Base-by-base conservation (phyloP, 176 grass and related monocot genomes). In the Oryza officinalis region DNA sequence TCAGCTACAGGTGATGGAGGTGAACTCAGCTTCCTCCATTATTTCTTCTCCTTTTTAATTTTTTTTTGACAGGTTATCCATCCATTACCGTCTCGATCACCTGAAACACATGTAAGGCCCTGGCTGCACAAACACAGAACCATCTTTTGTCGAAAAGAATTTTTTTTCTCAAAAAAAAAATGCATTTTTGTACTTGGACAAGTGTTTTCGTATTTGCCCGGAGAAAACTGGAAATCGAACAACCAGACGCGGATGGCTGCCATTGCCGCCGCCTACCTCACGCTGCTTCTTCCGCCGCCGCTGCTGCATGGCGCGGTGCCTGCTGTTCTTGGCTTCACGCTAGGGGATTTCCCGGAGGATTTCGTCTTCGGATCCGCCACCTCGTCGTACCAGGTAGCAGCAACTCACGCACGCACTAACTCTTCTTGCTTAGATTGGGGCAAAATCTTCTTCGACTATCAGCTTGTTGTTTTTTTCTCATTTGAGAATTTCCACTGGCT, bases 331-430 rank as follows among this genome's bases (percentile, higher is more conserved):
- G 63, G 77, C 77, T 79, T 76, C 50, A 70, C 49, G 28, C 37
- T 72, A 32, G 5, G 49, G 0, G 79, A 87, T 22, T 87, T 87
- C 12, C 84, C 72, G 3, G 25, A n/a, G 5, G 85, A 67, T 3
- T 87, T 87, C 72, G 72, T 87, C 65, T 87, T 82, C 72, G 79
- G 85, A 30, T 72, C 85, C 65, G 71, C 71, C 5, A 47, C 85
- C 10, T 87, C 85, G 27, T 64, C 85, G 10, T 87, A 70, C 41
- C 72, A 87, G 65, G 85, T 76, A 65, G 43, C 4, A 33, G 32
- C 14, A 69, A 13, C 0, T 13, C 11, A 20, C 49, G n/a, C n/a
- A 61, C n/a, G n/a, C n/a, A n/a, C n/a, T n/a, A n/a, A n/a, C n/a
- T n/a, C n/a, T n/a, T 30, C 30, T 30, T 30, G 57, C 0, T 60